Base-by-base conservation (phyloP, 2,329 filamentous ascomycete species). In the Colletotrichum tropicicola region DNA sequence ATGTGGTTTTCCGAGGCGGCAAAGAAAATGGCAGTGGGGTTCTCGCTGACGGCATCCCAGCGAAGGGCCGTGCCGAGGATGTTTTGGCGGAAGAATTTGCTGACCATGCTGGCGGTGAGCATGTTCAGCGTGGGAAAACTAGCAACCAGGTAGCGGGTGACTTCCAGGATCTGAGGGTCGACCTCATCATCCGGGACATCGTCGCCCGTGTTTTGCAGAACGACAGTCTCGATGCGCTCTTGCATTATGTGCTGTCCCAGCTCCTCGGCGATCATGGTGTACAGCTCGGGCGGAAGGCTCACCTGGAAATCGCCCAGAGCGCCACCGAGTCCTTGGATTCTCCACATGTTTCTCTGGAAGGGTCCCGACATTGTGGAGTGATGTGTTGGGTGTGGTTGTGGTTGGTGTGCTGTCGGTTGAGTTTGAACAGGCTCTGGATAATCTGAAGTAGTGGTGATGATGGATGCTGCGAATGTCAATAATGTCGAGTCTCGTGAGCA, bases 61-160 rank as follows among this genome's bases (percentile, higher is more conserved):
- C 30, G 47, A 19, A 63, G 59, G 12, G 54, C 37, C 23, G 44
- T 32, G 1, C 9, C n/a, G 13, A 44, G 30, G 23, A 52, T 59
- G 2, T 2, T 44, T 5, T 28, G 17, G 12, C 41, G 47, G 15
- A 59, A 64, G 10, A 27, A 41, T 4, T 32, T 27, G 19, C 21
- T 32, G 5, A 59, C 47, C 23, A 39, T 59, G 12, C 60, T 45
- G 5, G 60, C 60, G 13, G 41, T 37, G 17, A 64, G 39, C 60
- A 64, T 47, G 23, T 25, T 19, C 15, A 48, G 9, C 4, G 54
- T 43, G 27, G 19, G 60, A 28, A 28, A 17, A 28, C 15, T 54
- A 21, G 17, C 25, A 32, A 35, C 32, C 1, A 54, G 6, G 51
- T 23, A 54, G 25, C 17, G 15, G 10, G 51, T 44, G 12, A 54